Evolutionary conservation across 768 basidiomycete species (phyloP).

Genomic region (Suillus lakei): DNA sequence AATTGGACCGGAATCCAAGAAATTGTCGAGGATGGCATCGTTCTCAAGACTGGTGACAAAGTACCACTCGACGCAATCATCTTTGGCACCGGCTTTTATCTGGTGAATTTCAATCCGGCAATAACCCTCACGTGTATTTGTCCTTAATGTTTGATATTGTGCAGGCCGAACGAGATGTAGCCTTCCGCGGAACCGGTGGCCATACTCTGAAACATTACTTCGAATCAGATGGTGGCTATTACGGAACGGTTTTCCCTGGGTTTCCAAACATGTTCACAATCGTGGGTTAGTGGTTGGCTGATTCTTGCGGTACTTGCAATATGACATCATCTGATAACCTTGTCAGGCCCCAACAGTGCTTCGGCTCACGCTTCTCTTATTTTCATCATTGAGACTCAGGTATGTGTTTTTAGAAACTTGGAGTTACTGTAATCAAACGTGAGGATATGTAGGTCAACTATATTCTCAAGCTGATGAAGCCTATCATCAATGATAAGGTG

Average conservation of each 20-base stretch:
- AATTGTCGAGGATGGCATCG: slow-evolving; percentile 54
- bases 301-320: neutral
- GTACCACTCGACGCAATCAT: slow-evolving; percentile 61
- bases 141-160: neutral
- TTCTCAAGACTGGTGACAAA: slow-evolving; percentile 51
- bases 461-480: slow-evolving; percentile 54
- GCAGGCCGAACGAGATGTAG: slow-evolving; percentile 16
- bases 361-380: slow-evolving; percentile 63
- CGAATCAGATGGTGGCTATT: slow-evolving; percentile 54
- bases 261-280: slow-evolving; percentile 59
- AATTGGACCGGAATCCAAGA: slow-evolving; percentile 53
- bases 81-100: slow-evolving; percentile 57
- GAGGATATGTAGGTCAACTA: slow-evolving; percentile 47
- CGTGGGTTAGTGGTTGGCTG: slow-evolving; percentile 42
- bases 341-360: slow-evolving; percentile 57
- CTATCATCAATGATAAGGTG: slow-evolving; percentile 51
- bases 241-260: slow-evolving; percentile 56
- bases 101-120: slow-evolving; percentile 39
- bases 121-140: neutral
- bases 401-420: slow-evolving; percentile 22
- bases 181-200: slow-evolving; percentile 48
- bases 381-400: slow-evolving; percentile 61
- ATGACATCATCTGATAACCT: neutral
- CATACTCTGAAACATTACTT: slow-evolving; percentile 50
- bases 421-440: slow-evolving; percentile 9